These are phyloP conservation scores for Zasmidium citrigriseum DNA, from an alignment of 2,329 filamentous ascomycete species.

Conservation along the genomic window DNA sequence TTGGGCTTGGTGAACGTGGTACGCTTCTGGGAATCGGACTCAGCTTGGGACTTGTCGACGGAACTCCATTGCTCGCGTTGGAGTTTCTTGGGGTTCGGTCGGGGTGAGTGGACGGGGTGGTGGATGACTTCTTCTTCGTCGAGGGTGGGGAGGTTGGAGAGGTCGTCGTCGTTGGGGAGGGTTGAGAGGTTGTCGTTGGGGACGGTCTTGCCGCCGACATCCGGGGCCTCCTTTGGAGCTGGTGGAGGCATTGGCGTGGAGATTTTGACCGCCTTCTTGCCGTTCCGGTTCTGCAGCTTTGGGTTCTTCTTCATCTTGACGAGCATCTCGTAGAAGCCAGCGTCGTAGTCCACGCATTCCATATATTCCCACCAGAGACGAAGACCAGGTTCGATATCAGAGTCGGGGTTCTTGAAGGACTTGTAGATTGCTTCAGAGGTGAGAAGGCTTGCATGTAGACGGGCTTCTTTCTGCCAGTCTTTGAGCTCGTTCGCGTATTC, in stretches of 20 bases:
- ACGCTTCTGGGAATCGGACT: neutral
- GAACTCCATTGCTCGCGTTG: neutral
- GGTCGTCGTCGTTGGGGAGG: neutral
- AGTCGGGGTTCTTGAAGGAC: conserved; percentile 44
- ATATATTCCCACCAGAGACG: conserved; percentile 52
- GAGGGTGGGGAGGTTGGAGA: neutral
- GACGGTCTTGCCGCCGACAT: neutral
- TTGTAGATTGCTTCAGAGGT: conserved; percentile 40
- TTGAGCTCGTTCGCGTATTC: conserved; percentile 37
- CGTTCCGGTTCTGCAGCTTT: neutral
- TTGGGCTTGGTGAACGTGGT: neutral
- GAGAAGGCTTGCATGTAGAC: conserved; percentile 38
- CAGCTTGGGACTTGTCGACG: neutral
- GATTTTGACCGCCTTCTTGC: neutral
- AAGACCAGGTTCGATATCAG: conserved; percentile 41
- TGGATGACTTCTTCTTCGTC: neutral
- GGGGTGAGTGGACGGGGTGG: neutral
- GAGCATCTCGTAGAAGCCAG: conserved; percentile 44
- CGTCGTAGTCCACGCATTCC: conserved; percentile 44
- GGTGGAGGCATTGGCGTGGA: neutral
- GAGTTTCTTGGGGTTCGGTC: neutral
- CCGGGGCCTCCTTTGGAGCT: neutral
- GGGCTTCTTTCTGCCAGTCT: conserved; percentile 43
- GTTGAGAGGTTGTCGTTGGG: neutral
- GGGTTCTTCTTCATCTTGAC: conserved; percentile 26